Evolutionary conservation across 2,329 filamentous ascomycete species (phyloP), one percentile per base, ranked within the genome.

Genomic region (Cercospora sesami): DNA sequence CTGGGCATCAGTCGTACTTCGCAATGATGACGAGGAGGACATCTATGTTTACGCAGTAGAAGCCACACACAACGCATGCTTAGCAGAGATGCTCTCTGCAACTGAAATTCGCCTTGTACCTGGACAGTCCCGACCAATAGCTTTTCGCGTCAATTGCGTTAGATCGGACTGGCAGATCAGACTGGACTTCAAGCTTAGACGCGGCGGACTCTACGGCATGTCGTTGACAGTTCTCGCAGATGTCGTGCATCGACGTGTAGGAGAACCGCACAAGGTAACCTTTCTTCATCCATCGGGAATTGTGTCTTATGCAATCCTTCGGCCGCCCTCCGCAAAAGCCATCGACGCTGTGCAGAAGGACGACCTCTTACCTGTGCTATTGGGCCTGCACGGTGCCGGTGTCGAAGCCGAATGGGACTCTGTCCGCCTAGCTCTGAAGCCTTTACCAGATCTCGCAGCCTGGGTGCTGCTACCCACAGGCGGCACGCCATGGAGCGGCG

Each of bases 401-500:
- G 75, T 88, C 10, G 85, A 88, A 69, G 85, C 83, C 31, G 83
- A 85, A 67, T 81, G 78, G 64, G 75, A 80, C 14, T 73, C 80
- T 69, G 82, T 84, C 1, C 78, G 82, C 51, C 80, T 83, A 63
- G 80, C 82, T 66, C 76, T 88, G 36, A 82, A 87, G 73, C 77
- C 78, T 21, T 77, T 85, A 1, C 80, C 83, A 23, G 82, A 86
- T 67, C 76, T 87, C 23, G 85, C 83, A 68, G 82, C 85, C 2
- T 89, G 85, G 85, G 78, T 84, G 1, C 62, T 88, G 16, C 83
- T 86, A 71, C 86, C 86, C 9, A 85, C 83, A 3, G 86, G 86
- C 23, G 85, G 84, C 16, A 88, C 85, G 18, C 77, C 84, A 5
- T 88, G 86, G 86, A 86, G 84, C 71, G 83, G 84, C 26, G 86